Conservation (phyloP, 1,284 basidiomycete genomes). For the Phlebopus sp. region DNA sequence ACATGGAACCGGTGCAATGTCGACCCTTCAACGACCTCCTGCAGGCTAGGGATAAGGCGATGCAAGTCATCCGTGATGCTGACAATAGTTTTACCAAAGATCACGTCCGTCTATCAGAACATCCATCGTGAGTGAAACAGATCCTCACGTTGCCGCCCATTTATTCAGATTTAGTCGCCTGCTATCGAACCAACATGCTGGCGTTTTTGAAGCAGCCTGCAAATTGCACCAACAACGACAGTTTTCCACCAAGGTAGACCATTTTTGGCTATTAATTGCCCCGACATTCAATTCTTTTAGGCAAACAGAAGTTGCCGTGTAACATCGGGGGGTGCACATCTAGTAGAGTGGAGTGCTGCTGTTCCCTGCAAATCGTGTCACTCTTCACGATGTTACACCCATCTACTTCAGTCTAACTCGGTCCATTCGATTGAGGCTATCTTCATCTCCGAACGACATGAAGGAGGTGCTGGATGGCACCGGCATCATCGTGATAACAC, state of each 20-base stretch:
- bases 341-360: constrained; percentile 23
- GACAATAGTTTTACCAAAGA: constrained; percentile 31
- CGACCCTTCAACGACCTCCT: constrained; percentile 41
- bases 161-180: constrained; percentile 23
- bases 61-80: constrained; percentile 30
- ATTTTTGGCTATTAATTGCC: background rate
- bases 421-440: constrained; percentile 56
- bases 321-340: constrained; percentile 13
- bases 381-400: constrained; percentile 45
- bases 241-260: constrained; percentile 16
- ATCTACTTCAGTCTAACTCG: constrained; percentile 41
- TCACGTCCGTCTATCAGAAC: constrained; percentile 17
- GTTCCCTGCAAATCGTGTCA: constrained; percentile 52
- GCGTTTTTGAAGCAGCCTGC: constrained; percentile 37
- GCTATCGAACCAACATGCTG: constrained; percentile 17
- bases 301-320: constrained; percentile 22
- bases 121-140: constrained; percentile 21
- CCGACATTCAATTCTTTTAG: constrained; percentile 6
- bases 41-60: constrained; percentile 39
- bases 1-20: constrained; percentile 58
- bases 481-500: constrained; percentile 35
- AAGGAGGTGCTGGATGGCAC: constrained; percentile 46
- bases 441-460: constrained; percentile 23
- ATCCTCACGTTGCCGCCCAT: constrained; percentile 1
- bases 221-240: constrained; percentile 23